These are phyloP conservation scores for Cercospora sp. DNA, from an alignment of 2,329 filamentous ascomycete genomes.

Conservation along the genomic window DNA sequence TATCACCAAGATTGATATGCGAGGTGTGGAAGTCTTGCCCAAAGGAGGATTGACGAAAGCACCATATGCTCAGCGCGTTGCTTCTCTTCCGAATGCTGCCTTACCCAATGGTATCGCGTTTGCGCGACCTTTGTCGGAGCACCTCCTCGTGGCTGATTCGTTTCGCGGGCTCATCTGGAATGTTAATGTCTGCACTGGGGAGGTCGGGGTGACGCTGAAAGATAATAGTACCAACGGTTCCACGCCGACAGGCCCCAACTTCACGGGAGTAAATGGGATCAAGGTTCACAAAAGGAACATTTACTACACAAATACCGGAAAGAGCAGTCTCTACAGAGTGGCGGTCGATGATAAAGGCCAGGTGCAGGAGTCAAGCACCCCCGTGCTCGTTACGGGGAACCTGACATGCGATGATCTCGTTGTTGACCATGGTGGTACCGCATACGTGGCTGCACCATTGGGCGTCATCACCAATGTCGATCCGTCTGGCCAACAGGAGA, in stretches of 20 bases:
- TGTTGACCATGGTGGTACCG: not conserved
- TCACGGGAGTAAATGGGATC: conserved; percentile 12
- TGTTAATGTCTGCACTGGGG: conserved; percentile 12
- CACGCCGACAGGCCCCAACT: not conserved
- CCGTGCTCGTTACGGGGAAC: not conserved
- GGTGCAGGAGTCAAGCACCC: not conserved
- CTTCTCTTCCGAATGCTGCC: not conserved
- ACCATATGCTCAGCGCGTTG: not conserved
- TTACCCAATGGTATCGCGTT: conserved; percentile 13
- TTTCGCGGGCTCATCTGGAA: conserved; percentile 21
- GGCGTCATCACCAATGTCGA: not conserved
- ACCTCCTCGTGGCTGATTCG: conserved; percentile 16
- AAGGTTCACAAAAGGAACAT: conserved; percentile 9
- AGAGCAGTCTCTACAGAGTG: conserved; percentile 6
- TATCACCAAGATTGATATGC: conserved; percentile 15
- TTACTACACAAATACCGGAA: conserved; percentile 16
- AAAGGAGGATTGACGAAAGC: conserved; percentile 3
- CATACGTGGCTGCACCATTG: not conserved
- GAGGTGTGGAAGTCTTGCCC: conserved; percentile 10
- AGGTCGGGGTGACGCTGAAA: conserved; percentile 11
- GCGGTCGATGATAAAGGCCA: conserved; percentile 3
- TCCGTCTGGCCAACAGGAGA: not conserved
- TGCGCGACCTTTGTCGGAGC: conserved; percentile 1
- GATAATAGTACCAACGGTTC: conserved; percentile 15
- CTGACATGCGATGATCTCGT: conserved; percentile 16